Percentiles rank a stretch among this genome's conserved stretches.
Conservation (phyloP, 1,139 yeast genomes). For the Diutina neorugosa region DNA sequence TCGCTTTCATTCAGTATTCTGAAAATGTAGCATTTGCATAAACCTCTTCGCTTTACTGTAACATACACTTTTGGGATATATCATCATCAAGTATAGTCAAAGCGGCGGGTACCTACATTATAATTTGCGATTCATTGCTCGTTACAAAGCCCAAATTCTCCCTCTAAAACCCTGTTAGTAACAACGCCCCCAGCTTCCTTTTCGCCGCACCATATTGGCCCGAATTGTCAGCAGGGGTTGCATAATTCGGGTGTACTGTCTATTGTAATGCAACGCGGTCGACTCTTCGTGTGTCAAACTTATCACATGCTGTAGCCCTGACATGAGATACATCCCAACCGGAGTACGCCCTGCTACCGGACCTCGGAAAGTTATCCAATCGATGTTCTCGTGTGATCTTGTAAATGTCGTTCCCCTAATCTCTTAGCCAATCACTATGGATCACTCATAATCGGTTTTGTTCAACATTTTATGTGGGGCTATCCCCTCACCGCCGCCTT, state of each 20-base stretch:
- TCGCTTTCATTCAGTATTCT: too few relatives aligned
- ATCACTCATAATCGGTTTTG: neutral
- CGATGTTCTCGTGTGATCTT: neutral
- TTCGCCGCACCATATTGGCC: neutral
- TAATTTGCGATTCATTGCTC: too few relatives aligned
- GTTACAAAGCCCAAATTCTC: too few relatives aligned
- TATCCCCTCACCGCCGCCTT: neutral
- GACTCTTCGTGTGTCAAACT: neutral
- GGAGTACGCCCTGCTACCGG: too few relatives aligned
- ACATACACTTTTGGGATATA: too few relatives aligned
- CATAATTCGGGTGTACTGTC: neutral
- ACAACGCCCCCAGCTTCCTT: too few relatives aligned
- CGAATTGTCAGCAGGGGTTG: neutral
- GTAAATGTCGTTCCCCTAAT: neutral
- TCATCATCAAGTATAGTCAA: too few relatives aligned
- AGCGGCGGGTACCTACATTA: too few relatives aligned
- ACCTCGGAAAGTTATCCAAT: too few relatives aligned
- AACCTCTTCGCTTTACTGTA: too few relatives aligned
- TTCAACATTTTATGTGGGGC: neutral
- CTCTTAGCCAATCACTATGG: neutral
- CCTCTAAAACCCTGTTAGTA: too few relatives aligned
- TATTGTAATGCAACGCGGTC: neutral
- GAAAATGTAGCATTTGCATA: neutral
- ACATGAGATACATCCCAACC: neutral
- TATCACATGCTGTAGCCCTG: neutral